Base-by-base conservation (phyloP, 495 filamentous ascomycete species). In the Xylona heveae region DNA sequence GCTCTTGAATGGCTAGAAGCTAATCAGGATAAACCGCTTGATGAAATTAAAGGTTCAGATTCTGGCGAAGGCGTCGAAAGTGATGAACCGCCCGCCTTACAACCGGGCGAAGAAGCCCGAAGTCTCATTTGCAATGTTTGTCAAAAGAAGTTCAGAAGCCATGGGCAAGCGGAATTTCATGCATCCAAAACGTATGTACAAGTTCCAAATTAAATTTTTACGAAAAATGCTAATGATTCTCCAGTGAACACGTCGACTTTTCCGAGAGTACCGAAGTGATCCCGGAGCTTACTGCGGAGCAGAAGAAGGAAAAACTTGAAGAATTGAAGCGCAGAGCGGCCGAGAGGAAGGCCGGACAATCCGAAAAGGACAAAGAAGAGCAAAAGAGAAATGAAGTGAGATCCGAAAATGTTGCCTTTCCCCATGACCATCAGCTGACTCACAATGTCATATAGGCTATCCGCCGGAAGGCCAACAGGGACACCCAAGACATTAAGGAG, bases 1-100 rank as follows among this genome's bases (percentile, higher is more conserved):
- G 85, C 85, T 34, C 57, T 97, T 34, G 78, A 88, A 52, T 97
- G 90, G 88, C 66, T 97, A 6, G 88, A 91, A 46, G 59, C 71
- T 41, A 91, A 83, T 40, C 70, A 88, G 47, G 79, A 88, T 51
- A 85, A 71, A 43, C 56, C 75, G 1, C 42, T 84, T 20, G 80
- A 91, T 9, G 73, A 85, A 42, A 69, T 93, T 37, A 61, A 74
- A 34, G 61, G 52, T 17, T 6, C 27, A 13, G 8, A 14, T 16
- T 4, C 13, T 24, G 25, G 8, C 10, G 33, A 25, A 17, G 9
- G 19, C 12, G 37, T 39, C 33, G 45, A 51, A 17, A 37, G 50
- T 8, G 38, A 45, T 7, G 54, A 66, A 38, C 45, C 51, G 5
- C 57, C 59, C 8, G 54, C 63, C 4, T 55, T 78, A 6, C 59